Evolutionary conservation across 2,329 filamentous ascomycete species (phyloP), one percentile per base, ranked within the genome.

Genomic region (Zymoseptoria passerinii): DNA sequence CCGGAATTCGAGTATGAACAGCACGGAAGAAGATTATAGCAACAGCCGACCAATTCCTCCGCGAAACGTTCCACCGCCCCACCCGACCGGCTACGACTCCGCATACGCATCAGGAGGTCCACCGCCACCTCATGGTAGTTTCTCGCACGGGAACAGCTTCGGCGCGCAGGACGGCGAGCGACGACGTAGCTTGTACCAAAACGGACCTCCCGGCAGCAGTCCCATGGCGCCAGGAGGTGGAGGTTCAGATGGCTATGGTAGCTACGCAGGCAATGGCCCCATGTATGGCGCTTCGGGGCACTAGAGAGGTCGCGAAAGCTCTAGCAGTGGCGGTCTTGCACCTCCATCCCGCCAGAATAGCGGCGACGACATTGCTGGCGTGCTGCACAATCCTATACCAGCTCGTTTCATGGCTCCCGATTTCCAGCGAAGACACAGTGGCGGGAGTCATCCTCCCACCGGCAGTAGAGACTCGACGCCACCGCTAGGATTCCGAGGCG

Each of bases 231-330:
- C 57, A 27, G 60, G 58, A 2, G 56, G 57, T n/a, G 56, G 58
- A 28, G 65, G 64, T 1, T 64, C 65, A 9, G 65, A 67, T 54
- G 63, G 64, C 16, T 67, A 66, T 49, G 65, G 65, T 6, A 64
- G 63, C 58, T 60, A 63, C 48, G 44, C 57, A 8, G 53, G 57
- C 44, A 63, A 57, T 57, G 57, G 56, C 35, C 29, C 28, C 8
- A 57, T 35, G 13, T 62, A 61, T 20, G 60, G 62, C 8, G 49
- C 58, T 27, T 53, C 62, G 23, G 54, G 60, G 28, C 57, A 65
- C 58, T 65, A 65, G 63, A 55, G 63, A 60, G 48, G 27, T 35
- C 53, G 35, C 29, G 18, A 54, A 28, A 27, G 53, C 35, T 44
- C 35, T n/a, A 16, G 16, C 13, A 44, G 35, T 16, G 35, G 35